Percentiles rank a stretch among this genome's conserved stretches.
These are phyloP conservation scores for Leccinum pellstonianum DNA, from an alignment of 768 basidiomycete species.

Conservation along the genomic window DNA sequence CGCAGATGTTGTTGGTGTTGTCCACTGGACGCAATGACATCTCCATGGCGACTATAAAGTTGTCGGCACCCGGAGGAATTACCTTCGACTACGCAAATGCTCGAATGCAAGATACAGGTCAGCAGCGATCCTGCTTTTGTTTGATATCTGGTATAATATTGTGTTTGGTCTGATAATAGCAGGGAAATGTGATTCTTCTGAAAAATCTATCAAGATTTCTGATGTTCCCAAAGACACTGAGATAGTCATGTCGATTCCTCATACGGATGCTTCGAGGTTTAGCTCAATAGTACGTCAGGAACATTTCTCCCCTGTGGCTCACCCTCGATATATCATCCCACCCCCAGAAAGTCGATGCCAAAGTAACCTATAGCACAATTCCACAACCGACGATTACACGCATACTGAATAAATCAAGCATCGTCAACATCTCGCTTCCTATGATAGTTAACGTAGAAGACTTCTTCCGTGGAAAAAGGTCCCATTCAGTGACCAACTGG, in stretches of 20 bases:
- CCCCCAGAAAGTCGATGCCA: slow-evolving; percentile 64
- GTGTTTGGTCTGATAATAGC: slow-evolving; percentile 17
- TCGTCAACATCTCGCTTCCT: slow-evolving; percentile 70
- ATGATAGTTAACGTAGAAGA: slow-evolving; percentile 95
- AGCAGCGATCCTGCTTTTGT: slow-evolving; percentile 13
- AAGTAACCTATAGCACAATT: slow-evolving; percentile 65
- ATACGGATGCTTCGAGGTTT: slow-evolving; percentile 62
- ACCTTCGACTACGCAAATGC: slow-evolving; percentile 46
- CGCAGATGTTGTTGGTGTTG: slow-evolving; percentile 55
- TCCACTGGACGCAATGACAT: slow-evolving; percentile 69
- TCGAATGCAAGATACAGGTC: slow-evolving; percentile 37
- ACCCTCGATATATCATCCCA: slow-evolving; percentile 1
- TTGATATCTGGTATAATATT: not conserved
- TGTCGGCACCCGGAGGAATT: slow-evolving; percentile 55
- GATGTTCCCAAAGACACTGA: slow-evolving; percentile 48
- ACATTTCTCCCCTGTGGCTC: not conserved
- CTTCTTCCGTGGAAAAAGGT: slow-evolving; percentile 89
- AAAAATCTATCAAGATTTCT: slow-evolving; percentile 43
- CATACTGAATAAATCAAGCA: slow-evolving; percentile 50
- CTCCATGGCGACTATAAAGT: slow-evolving; percentile 49
- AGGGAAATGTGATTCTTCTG: slow-evolving; percentile 37
- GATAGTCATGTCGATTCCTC: slow-evolving; percentile 57
- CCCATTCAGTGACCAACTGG: not conserved
- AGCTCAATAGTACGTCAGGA: slow-evolving; percentile 53
- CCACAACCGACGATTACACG: slow-evolving; percentile 53